Evolutionary conservation across 2,329 filamentous ascomycete species (phyloP).

Genomic region (Diatrype stigma): DNA sequence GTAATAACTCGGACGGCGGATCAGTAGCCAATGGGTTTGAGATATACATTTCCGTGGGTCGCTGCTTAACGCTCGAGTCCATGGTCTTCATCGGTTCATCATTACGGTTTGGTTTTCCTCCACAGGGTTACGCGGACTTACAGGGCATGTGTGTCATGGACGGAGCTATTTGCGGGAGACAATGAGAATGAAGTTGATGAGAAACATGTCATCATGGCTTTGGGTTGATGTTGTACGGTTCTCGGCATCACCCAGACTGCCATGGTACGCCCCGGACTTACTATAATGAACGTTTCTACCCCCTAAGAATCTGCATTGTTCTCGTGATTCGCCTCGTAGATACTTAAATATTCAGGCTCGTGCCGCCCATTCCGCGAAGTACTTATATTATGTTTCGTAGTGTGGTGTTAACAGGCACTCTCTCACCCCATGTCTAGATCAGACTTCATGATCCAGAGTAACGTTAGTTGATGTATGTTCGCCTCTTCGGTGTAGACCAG

Average conservation of each 20-base stretch:
- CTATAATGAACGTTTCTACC: neutral
- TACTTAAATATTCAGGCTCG: no score
- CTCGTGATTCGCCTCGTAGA: neutral
- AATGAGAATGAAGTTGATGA: slow-evolving; percentile 10
- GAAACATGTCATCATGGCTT: neutral
- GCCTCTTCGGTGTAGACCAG: no score
- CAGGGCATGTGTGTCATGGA: neutral
- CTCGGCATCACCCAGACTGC: neutral
- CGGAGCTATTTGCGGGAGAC: neutral
- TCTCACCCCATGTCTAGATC: no score
- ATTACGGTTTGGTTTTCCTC: slow-evolving; percentile 17
- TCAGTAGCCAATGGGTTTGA: neutral
- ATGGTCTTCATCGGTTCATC: slow-evolving; percentile 21
- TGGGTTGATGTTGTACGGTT: neutral
- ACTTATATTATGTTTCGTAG: no score
- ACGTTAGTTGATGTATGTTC: no score
- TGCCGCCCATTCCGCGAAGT: no score
- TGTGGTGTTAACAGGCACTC: no score
- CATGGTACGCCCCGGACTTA: neutral
- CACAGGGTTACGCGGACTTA: slow-evolving; percentile 13
- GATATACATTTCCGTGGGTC: neutral
- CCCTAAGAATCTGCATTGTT: neutral
- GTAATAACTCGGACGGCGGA: neutral
- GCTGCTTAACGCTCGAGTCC: slow-evolving; percentile 22
- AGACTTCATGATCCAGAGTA: no score